Conservation (phyloP, 78 protist genomes). For the Guillardia theta region DNA sequence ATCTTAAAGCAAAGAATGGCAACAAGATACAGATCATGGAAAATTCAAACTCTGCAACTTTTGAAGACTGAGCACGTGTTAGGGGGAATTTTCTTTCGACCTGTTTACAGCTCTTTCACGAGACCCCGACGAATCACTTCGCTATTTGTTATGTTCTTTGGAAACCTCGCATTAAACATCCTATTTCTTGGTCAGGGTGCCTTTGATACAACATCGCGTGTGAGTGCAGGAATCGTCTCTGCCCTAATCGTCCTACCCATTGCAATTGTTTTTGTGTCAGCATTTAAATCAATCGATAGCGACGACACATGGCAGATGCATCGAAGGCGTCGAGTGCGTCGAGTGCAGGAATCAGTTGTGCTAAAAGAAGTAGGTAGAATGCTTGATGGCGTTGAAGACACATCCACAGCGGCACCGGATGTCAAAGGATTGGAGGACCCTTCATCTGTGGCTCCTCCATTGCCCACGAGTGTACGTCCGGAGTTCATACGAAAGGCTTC, state of each 20-base stretch:
- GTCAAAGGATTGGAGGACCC: too few relatives aligned
- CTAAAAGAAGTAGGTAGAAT: too few relatives aligned
- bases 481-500: too few relatives aligned
- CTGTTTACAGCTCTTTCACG: conserved; percentile 5
- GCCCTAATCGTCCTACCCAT: not conserved
- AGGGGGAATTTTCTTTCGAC: not conserved
- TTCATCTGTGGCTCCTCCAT: too few relatives aligned
- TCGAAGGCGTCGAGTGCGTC: not conserved
- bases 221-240: not conserved
- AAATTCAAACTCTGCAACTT: not conserved
- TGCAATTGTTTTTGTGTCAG: not conserved
- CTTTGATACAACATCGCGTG: not conserved
- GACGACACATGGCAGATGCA: not conserved
- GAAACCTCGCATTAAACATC: not conserved
- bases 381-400: too few relatives aligned
- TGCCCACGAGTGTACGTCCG: too few relatives aligned
- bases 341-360: conserved; percentile 8
- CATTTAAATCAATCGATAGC: not conserved
- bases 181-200: not conserved
- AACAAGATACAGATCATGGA: not conserved
- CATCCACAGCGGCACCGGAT: too few relatives aligned
- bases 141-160: not conserved
- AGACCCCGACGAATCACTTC: not conserved
- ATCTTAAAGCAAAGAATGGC: not conserved
- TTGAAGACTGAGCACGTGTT: not conserved